Base-by-base conservation (phyloP, 345 rosid genomes). In the Eucalyptus regnans region DNA sequence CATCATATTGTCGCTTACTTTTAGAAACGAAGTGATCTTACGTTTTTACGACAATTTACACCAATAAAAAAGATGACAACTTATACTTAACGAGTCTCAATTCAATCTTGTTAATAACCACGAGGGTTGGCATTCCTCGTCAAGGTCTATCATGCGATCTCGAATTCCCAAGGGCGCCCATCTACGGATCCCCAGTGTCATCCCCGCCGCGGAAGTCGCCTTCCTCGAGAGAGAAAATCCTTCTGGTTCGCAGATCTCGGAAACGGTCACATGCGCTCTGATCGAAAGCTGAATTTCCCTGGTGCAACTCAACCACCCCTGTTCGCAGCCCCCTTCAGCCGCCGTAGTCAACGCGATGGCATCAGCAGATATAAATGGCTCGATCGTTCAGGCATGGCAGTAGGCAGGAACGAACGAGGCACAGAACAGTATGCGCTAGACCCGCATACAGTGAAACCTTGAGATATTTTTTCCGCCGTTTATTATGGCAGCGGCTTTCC, bases 141-240 rank as follows among this genome's bases (percentile, higher is more conserved):
- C 44, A 9, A 68, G 80, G 23, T 68, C 80, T 68, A 33, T 68
- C 44, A 33, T 68, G 80, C 27, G 95, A 91, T 80, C 58, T 88
- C 86, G 94, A 90, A 91, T 92, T 92, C 46, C 93, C 86, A 10
- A 90, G 56, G 50, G 49, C 80, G 17, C 92, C 92, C 91, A 88
- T 89, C 88, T 89, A 92, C 51, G 84, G 86, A 23, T 90, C 86
- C 96, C 97, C 43, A 96, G 54, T 92, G 83, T 96, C 99, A 86
- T 97, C 97, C 88, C 92, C 94, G 33, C 95, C 95, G 1, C 93
- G 93, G 22, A 95, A 96, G 85, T 94, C 95, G 83, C 93, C 95
- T 90, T 97, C 98, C 90, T 93, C 94, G 76, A 95, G 93, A 9
- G 98, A 96, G 90, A 95, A 92, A 18, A 95, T 95, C 23, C 98